A percentile compares a stretch with the other conserved stretches of the same genome.
phyloP scores from a whole-genome alignment of 2,329 filamentous ascomycete species.

The Coniella vitis region DNA sequence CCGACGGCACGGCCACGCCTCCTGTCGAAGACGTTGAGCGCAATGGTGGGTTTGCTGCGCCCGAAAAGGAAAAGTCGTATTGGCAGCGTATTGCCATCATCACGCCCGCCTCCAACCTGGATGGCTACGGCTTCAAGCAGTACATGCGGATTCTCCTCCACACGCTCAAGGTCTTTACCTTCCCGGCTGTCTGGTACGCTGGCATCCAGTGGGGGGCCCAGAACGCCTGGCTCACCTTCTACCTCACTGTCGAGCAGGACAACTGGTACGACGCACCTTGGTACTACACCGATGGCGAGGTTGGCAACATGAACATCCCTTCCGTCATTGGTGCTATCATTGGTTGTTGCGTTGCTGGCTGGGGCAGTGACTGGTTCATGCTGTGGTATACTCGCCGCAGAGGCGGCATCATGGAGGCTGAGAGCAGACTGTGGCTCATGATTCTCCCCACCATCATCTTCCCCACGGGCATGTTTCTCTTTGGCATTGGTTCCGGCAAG shows the following conservation, averaged over 20 bases:
- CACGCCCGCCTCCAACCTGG: slow-evolving; percentile 47
- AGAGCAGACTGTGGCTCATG: slow-evolving; percentile 26
- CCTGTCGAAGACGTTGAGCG: slow-evolving; percentile 13
- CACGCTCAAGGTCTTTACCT: slow-evolving; percentile 36
- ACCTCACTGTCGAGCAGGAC: slow-evolving; percentile 47
- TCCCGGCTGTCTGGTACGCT: slow-evolving; percentile 36
- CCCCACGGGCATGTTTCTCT: slow-evolving; percentile 38
- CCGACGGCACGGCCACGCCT: slow-evolving; percentile 11
- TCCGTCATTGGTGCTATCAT: slow-evolving; percentile 23
- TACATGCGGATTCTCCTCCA: slow-evolving; percentile 47
- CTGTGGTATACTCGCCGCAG: slow-evolving; percentile 25
- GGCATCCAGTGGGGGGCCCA: slow-evolving; percentile 34
- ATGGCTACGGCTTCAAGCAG: slow-evolving; percentile 46
- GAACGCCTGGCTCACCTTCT: slow-evolving; percentile 52
- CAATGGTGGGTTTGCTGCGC: slow-evolving; percentile 18
- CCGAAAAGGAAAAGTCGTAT: slow-evolving; percentile 38
- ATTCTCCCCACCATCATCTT: slow-evolving; percentile 31
- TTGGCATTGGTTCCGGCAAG: slow-evolving; percentile 43
- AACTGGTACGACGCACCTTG: slow-evolving; percentile 27
- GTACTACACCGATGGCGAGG: slow-evolving; percentile 25
- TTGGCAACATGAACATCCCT: slow-evolving; percentile 23
- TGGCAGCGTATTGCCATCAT: slow-evolving; percentile 48
- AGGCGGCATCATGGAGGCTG: slow-evolving; percentile 26
- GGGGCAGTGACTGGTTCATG: slow-evolving; percentile 26
- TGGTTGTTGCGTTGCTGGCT: slow-evolving; percentile 23